phyloP scores from a whole-genome alignment of 1,284 basidiomycete species.

The Schizopora paradoxa region DNA sequence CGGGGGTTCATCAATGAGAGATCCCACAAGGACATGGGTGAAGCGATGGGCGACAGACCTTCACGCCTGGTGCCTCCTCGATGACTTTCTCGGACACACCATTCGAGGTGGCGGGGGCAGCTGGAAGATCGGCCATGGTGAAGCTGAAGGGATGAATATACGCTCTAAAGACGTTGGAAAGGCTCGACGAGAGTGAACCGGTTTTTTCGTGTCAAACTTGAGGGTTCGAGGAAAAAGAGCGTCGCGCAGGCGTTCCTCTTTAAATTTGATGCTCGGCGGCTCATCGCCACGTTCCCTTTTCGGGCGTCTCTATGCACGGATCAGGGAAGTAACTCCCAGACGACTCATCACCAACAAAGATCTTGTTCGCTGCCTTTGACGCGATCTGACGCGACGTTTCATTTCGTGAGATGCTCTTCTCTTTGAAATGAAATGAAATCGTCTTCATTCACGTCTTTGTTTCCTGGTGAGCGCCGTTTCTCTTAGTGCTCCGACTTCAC shows the following conservation, averaged over 20 bases:
- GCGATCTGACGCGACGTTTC: too few species aligned
- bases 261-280: slow-evolving; percentile 13
- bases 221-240: slow-evolving; percentile 48
- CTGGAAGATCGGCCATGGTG: slow-evolving; percentile 82
- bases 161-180: slow-evolving; percentile 43
- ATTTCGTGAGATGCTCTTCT: too few species aligned
- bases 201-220: slow-evolving; percentile 77
- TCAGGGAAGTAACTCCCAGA: too few species aligned
- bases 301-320: too few species aligned
- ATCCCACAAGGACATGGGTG: slow-evolving; percentile 18
- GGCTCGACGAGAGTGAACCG: slow-evolving; percentile 65
- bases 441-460: too few species aligned
- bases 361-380: too few species aligned
- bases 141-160: slow-evolving; percentile 46
- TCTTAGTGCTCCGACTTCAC: too few species aligned
- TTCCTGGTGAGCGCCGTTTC: too few species aligned
- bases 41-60: slow-evolving; percentile 39
- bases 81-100: slow-evolving; percentile 57
- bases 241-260: slow-evolving; percentile 27
- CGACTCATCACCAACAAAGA: too few species aligned
- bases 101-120: slow-evolving; percentile 71
- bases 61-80: slow-evolving; percentile 72
- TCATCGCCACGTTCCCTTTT: slow-evolving; percentile 11
- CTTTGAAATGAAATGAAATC: too few species aligned
- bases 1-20: slow-evolving; percentile 7